A percentile compares a stretch with the other conserved stretches of the same genome.
phyloP scores from a whole-genome alignment of 441 rosid species.

The Syzygium syzygioides region DNA sequence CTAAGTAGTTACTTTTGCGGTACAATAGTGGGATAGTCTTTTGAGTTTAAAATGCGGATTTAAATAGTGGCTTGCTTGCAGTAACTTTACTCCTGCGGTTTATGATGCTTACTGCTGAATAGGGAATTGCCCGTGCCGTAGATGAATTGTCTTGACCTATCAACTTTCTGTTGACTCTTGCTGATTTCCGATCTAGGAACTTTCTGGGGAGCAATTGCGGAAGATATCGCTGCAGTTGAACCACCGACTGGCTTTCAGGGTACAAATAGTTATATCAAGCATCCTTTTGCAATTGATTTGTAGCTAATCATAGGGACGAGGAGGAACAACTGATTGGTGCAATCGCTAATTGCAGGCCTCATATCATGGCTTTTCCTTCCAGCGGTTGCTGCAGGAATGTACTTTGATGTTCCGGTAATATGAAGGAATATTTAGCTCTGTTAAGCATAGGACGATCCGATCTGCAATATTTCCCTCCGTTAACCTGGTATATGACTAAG shows the following conservation, averaged over 20 bases:
- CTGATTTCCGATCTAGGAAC: conserved; percentile 34
- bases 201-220: conserved; percentile 64
- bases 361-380: conserved; percentile 89
- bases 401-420: conserved; percentile 63
- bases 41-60: background rate
- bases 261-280: background rate
- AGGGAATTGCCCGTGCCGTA: background rate
- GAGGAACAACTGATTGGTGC: background rate
- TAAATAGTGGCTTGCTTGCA: background rate
- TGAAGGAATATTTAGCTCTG: background rate
- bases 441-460: background rate
- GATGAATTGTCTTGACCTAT: background rate
- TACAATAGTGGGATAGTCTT: background rate
- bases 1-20: background rate
- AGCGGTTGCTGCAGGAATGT: conserved; percentile 62
- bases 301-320: conserved; percentile 20
- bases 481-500: background rate
- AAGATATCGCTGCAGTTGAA: conserved; percentile 51
- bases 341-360: conserved; percentile 32
- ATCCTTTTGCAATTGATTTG: background rate
- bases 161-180: background rate
- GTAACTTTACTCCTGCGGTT: background rate
- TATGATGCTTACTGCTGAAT: background rate
- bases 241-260: conserved; percentile 94
- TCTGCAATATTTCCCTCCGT: background rate